Percentiles rank a stretch among this genome's conserved stretches.
Evolutionary conservation across 176 grass and related monocot genomes (phyloP).

Genomic region (Poa pratensis): DNA sequence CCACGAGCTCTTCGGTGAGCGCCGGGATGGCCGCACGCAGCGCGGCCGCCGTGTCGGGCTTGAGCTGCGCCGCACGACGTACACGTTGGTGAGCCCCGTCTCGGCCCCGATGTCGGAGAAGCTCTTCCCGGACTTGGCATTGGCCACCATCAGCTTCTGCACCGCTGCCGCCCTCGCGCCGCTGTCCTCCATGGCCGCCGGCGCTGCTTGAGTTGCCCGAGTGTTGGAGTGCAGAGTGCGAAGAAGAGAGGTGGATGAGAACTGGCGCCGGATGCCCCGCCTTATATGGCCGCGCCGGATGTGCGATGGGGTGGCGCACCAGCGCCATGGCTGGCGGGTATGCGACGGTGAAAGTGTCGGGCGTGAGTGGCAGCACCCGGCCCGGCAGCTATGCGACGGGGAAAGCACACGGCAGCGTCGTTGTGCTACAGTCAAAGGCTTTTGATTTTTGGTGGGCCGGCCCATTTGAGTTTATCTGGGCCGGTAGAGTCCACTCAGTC

Average conservation of each 20-base stretch:
- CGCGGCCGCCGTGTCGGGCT: constrained; percentile 57
- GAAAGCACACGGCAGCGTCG: background rate
- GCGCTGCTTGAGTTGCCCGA: background rate
- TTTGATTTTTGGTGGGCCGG: background rate
- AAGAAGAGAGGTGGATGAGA: background rate
- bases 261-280: background rate
- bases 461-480: background rate
- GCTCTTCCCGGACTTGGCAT: constrained; percentile 69
- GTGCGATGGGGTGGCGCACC: background rate
- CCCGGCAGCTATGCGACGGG: constrained; percentile 27
- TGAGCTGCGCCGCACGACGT: constrained; percentile 89
- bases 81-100: constrained; percentile 93
- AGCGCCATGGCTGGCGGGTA: constrained; percentile 8
- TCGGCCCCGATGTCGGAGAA: constrained; percentile 70
- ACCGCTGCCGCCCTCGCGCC: constrained; percentile 37
- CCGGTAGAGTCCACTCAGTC: background rate
- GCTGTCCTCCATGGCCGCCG: constrained; percentile 24
- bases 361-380: constrained; percentile 10
- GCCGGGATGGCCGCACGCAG: constrained; percentile 61
- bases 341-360: constrained; percentile 1
- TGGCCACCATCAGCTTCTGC: constrained; percentile 56
- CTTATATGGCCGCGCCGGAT: constrained; percentile 19
- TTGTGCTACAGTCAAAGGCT: background rate
- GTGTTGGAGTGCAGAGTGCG: background rate
- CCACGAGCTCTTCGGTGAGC: constrained; percentile 64